These are phyloP conservation scores for Termitomyces sp. DNA, from an alignment of 768 basidiomycete species.

Conservation along the genomic window DNA sequence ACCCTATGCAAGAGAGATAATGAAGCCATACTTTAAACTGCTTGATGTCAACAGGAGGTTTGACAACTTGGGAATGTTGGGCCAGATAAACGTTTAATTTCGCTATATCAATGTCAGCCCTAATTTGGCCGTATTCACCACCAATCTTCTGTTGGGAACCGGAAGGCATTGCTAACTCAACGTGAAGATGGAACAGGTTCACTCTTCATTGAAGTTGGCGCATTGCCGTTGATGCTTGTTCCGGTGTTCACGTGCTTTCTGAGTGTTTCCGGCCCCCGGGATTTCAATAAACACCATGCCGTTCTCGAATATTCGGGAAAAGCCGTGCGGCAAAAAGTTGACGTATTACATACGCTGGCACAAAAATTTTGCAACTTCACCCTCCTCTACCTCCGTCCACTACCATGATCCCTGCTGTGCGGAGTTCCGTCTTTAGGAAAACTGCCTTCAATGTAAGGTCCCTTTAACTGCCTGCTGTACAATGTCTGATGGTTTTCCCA, in stretches of 20 bases:
- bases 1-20: neutral
- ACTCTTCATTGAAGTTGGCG: too few relatives aligned
- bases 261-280: too few relatives aligned
- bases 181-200: neutral
- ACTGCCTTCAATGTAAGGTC: constrained; percentile 53
- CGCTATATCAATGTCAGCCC: constrained; percentile 63
- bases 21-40: constrained; percentile 79
- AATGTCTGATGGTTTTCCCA: constrained; percentile 21
- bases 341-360: constrained; percentile 31
- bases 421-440: constrained; percentile 53
- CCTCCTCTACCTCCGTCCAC: constrained; percentile 45
- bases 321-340: constrained; percentile 29
- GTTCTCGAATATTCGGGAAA: constrained; percentile 37
- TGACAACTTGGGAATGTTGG: constrained; percentile 48
- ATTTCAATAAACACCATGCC: too few relatives aligned
- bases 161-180: constrained; percentile 18
- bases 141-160: constrained; percentile 46
- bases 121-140: constrained; percentile 71
- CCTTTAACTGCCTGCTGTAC: neutral
- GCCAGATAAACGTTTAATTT: constrained; percentile 66
- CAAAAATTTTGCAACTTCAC: constrained; percentile 42
- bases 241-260: neutral
- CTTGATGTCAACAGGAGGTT: constrained; percentile 70
- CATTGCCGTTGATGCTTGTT: too few relatives aligned
- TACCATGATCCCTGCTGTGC: constrained; percentile 71